Conservation (phyloP, 129 eudicot genomes). For the Sambucus nigra region DNA sequence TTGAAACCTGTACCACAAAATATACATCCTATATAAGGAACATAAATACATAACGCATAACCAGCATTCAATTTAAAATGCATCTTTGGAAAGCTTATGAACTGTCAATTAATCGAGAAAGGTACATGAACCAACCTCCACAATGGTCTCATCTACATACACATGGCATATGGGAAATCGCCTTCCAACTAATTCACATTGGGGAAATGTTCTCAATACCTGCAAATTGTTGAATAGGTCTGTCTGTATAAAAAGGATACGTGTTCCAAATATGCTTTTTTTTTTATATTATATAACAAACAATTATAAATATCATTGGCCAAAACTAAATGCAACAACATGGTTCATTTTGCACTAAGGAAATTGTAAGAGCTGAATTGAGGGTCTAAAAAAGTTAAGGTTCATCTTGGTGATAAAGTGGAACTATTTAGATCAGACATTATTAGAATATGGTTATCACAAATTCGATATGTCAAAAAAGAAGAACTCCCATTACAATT, state of each 20-base stretch:
- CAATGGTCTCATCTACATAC: constrained; percentile 41
- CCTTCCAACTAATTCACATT: constrained; percentile 50
- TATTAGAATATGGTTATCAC: neutral
- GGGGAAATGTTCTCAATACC: constrained; percentile 46
- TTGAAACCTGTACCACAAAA: constrained; percentile 45
- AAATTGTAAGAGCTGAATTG: neutral
- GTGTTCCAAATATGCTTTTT: too few relatives aligned
- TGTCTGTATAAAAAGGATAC: too few relatives aligned
- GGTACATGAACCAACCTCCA: constrained; percentile 37
- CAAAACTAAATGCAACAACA: neutral
- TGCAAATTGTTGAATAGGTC: constrained; percentile 15
- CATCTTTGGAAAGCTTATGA: too few relatives aligned
- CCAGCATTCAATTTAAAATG: neutral
- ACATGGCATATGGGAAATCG: constrained; percentile 75
- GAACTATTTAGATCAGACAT: neutral
- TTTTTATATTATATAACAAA: too few relatives aligned
- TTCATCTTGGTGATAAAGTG: neutral
- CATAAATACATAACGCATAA: neutral
- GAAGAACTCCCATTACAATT: too few relatives aligned
- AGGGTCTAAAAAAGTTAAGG: neutral
- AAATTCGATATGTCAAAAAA: neutral
- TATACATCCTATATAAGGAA: neutral
- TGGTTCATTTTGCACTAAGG: neutral
- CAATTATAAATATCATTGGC: too few relatives aligned
- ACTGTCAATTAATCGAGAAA: constrained; percentile 8